These are phyloP conservation scores for Metschnikowia santaceciliae DNA, from an alignment of 805 yeast species.

Conservation along the genomic window DNA sequence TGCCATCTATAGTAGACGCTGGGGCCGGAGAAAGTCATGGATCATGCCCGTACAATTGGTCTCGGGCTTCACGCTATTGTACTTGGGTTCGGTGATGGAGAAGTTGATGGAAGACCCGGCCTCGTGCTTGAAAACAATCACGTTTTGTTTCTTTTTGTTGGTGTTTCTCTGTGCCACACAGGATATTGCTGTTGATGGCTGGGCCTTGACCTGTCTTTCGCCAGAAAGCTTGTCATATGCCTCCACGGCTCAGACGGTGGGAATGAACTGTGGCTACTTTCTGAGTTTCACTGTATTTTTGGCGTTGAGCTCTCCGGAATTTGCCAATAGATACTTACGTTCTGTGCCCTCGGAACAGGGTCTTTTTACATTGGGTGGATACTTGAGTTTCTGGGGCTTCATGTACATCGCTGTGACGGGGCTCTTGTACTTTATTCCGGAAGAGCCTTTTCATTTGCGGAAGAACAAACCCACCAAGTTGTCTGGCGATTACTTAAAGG, in stretches of 20 bases:
- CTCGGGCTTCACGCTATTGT: conserved; percentile 65
- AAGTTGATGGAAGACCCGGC: conserved; percentile 47
- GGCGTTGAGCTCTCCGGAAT: conserved; percentile 87
- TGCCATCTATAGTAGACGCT: conserved; percentile 59
- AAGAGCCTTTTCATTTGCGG: conserved; percentile 57
- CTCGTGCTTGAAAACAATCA: conserved; percentile 50
- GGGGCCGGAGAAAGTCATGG: conserved; percentile 91
- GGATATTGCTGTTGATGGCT: conserved; percentile 98
- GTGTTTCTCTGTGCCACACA: conserved; percentile 94
- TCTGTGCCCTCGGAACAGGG: conserved; percentile 58
- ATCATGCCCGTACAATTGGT: conserved; percentile 86
- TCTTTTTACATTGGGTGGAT: conserved; percentile 65
- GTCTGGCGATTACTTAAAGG: conserved; percentile 25
- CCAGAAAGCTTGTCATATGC: conserved; percentile 82
- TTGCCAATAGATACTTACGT: conserved; percentile 82
- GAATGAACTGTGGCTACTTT: conserved; percentile 90
- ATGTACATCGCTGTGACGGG: conserved; percentile 65
- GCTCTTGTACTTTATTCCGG: conserved; percentile 59
- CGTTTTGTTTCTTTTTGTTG: conserved; percentile 67
- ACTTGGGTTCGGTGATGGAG: conserved; percentile 57
- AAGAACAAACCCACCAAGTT: conserved; percentile 27
- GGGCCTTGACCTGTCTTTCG: conserved; percentile 90
- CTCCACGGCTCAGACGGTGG: conserved; percentile 95
- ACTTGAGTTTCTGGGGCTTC: conserved; percentile 75
- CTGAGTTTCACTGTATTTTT: conserved; percentile 85